These are phyloP conservation scores for Sporothrix luriei DNA, from an alignment of 2,329 filamentous ascomycete species.

Conservation along the genomic window DNA sequence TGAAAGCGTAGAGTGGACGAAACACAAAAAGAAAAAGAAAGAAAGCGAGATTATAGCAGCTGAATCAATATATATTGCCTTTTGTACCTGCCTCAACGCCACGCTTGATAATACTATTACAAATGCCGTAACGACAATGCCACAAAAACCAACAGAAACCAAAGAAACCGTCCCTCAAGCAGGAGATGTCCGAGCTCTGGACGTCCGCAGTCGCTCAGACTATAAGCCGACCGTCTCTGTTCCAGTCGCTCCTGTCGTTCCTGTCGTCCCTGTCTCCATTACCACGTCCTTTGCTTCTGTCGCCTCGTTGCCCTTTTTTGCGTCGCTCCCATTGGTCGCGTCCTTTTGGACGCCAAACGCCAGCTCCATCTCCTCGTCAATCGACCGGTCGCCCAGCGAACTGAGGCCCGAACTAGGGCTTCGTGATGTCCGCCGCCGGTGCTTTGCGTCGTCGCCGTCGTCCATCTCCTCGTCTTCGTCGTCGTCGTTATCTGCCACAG, in stretches of 20 bases:
- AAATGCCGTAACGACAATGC: background rate
- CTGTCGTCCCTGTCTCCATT: background rate
- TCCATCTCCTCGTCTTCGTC: slow-evolving; percentile 22
- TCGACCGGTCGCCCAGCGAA: slow-evolving; percentile 55
- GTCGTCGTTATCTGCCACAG: slow-evolving; percentile 28
- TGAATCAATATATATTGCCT: background rate
- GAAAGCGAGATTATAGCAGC: background rate
- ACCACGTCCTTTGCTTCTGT: background rate
- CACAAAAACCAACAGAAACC: background rate
- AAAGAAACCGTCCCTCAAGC: background rate
- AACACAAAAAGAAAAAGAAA: background rate
- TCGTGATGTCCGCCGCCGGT: slow-evolving; percentile 44
- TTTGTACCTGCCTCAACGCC: slow-evolving; percentile 13
- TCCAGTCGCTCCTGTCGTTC: background rate
- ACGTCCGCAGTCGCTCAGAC: background rate
- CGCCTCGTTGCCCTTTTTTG: background rate
- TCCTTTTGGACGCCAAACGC: slow-evolving; percentile 36
- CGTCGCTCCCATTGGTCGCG: background rate
- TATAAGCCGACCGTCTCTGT: background rate
- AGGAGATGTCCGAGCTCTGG: background rate
- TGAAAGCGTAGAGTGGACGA: too few relatives aligned
- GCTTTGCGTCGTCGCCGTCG: slow-evolving; percentile 34
- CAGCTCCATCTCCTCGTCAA: slow-evolving; percentile 53
- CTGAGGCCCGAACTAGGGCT: slow-evolving; percentile 60
- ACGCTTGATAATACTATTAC: slow-evolving; percentile 6